These are phyloP conservation scores for Capsicum chinense DNA, from an alignment of 257 asterid species.

Conservation along the genomic window DNA sequence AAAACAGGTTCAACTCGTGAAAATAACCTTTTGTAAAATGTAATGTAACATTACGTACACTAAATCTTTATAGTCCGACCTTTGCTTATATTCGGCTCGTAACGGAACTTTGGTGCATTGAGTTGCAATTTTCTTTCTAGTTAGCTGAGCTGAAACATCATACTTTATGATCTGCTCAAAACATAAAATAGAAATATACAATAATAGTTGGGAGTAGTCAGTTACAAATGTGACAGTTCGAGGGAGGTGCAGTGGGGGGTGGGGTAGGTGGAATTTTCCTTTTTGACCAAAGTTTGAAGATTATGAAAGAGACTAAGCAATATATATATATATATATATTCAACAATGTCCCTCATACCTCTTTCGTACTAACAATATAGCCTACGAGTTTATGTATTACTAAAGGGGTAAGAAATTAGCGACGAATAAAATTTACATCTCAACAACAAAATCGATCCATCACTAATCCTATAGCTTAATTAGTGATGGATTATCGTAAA, in stretches of 20 bases:
- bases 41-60: too few relatives aligned
- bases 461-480: too few relatives aligned
- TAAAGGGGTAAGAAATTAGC: too few relatives aligned
- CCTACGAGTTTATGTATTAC: neutral
- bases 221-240: constrained; percentile 13
- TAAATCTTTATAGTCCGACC: too few relatives aligned
- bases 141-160: neutral
- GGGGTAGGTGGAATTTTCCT: neutral
- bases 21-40: too few relatives aligned
- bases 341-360: neutral
- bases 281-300: constrained; percentile 8
- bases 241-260: neutral
- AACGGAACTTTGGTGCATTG: too few relatives aligned
- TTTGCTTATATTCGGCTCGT: too few relatives aligned
- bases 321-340: neutral
- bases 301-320: neutral
- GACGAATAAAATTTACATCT: too few relatives aligned
- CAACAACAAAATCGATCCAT: too few relatives aligned
- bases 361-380: neutral
- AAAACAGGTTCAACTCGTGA: too few relatives aligned
- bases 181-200: neutral
- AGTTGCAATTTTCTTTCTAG: neutral
- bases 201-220: constrained; percentile 19
- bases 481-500: too few relatives aligned
- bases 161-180: neutral